Conservation (phyloP, 2,329 filamentous ascomycete genomes). For the Fusarium illudens region DNA sequence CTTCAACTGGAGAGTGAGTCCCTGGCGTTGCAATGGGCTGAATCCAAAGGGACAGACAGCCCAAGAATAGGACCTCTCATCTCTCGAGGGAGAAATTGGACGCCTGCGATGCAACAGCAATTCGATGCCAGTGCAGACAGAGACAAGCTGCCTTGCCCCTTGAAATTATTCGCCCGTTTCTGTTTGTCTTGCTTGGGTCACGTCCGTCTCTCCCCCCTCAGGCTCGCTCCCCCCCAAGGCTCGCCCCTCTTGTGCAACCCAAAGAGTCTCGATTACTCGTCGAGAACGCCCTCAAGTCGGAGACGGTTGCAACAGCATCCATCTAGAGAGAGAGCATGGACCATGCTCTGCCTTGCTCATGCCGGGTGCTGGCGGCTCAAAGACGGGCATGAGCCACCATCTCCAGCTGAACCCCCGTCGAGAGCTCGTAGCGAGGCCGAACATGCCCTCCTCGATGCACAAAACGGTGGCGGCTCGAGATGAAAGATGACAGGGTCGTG, state of each 20-base stretch:
- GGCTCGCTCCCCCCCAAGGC: conserved; percentile 6
- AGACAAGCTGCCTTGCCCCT: conserved; percentile 9
- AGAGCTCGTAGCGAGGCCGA: conserved; percentile 21
- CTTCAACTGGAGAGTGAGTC: neutral
- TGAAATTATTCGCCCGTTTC: conserved; percentile 17
- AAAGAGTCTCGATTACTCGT: conserved; percentile 20
- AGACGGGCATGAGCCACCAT: conserved; percentile 26
- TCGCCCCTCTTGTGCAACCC: conserved; percentile 28
- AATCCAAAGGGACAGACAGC: conserved; percentile 1
- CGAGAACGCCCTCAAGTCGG: neutral
- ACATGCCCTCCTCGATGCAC: conserved; percentile 28
- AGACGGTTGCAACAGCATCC: conserved; percentile 1
- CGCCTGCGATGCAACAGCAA: conserved; percentile 34
- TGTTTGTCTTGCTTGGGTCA: conserved; percentile 12
- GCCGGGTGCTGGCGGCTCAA: too few species aligned
- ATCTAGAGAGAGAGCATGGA: conserved; percentile 4
- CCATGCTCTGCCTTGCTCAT: neutral
- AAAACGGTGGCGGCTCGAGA: conserved; percentile 11
- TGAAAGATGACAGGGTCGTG: conserved; percentile 5
- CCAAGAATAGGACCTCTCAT: conserved; percentile 6
- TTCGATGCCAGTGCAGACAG: neutral
- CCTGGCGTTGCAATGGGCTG: conserved; percentile 16
- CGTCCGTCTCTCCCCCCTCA: too few species aligned
- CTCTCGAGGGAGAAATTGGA: conserved; percentile 13
- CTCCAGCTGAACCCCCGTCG: neutral